Evolutionary conservation across 2,329 filamentous ascomycete species (phyloP).

Genomic region (Metarhizium anisopliae): DNA sequence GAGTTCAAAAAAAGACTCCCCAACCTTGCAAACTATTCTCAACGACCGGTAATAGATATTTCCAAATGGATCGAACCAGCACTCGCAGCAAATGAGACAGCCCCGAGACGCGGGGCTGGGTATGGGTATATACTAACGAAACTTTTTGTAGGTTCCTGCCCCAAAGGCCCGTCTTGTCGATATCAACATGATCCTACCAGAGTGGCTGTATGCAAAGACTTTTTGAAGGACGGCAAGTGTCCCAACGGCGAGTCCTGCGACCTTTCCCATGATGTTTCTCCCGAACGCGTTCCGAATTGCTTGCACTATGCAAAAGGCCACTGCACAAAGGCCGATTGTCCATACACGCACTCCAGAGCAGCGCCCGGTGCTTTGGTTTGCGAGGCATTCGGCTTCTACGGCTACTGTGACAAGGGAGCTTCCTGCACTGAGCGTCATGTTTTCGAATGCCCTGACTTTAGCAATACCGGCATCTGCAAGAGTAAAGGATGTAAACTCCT

Average conservation of each 20-base stretch:
- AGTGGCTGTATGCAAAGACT: slow-evolving; percentile 84
- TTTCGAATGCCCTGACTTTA: slow-evolving; percentile 90
- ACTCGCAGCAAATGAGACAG: slow-evolving; percentile 11
- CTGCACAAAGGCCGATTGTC: slow-evolving; percentile 79
- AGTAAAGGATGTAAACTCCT: slow-evolving; percentile 73
- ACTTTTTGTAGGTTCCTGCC: slow-evolving; percentile 62
- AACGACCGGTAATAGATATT: slow-evolving; percentile 56
- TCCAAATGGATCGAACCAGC: slow-evolving; percentile 17
- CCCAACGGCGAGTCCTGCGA: slow-evolving; percentile 71
- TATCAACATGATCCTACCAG: slow-evolving; percentile 78
- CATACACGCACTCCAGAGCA: slow-evolving; percentile 76
- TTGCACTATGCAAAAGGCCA: slow-evolving; percentile 83
- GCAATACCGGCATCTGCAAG: slow-evolving; percentile 79
- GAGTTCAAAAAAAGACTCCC: slow-evolving; percentile 56
- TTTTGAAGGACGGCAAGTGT: slow-evolving; percentile 72
- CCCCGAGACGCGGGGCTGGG: slow-evolving; percentile 28
- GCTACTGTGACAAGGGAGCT: slow-evolving; percentile 79
- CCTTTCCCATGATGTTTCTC: slow-evolving; percentile 76
- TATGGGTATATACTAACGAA: slow-evolving; percentile 35
- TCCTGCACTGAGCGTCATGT: slow-evolving; percentile 76
- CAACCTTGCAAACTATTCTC: slow-evolving; percentile 66
- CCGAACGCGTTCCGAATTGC: slow-evolving; percentile 80
- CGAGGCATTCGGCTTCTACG: slow-evolving; percentile 71
- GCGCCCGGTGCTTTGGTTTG: slow-evolving; percentile 73
- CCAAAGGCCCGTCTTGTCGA: slow-evolving; percentile 69